These are phyloP conservation scores for Metschnikowia lunata DNA, from an alignment of 805 yeast species.

Conservation along the genomic window DNA sequence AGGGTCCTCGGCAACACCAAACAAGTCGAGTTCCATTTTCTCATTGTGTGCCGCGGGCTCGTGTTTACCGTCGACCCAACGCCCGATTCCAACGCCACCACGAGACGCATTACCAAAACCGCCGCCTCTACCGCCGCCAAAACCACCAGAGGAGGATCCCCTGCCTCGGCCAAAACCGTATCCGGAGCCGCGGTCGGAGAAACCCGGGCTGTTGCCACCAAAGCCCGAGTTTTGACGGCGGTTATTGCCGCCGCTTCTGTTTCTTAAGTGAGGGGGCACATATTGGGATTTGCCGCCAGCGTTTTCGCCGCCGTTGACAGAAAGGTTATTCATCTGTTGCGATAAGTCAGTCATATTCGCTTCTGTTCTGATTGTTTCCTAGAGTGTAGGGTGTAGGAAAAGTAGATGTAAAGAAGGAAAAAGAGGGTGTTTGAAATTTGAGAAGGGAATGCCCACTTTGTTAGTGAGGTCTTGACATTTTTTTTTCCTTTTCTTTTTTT, in stretches of 20 bases:
- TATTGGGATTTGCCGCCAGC: slow-evolving; percentile 20
- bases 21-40: slow-evolving; percentile 70
- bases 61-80: slow-evolving; percentile 84
- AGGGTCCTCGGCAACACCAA: slow-evolving; percentile 75
- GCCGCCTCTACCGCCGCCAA: slow-evolving; percentile 22
- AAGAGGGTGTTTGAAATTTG: too few relatives aligned
- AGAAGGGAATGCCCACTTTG: too few relatives aligned
- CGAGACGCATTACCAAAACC: slow-evolving; percentile 24
- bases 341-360: slow-evolving; percentile 55
- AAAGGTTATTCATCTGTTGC: slow-evolving; percentile 53
- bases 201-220: slow-evolving; percentile 12
- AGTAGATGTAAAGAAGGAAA: too few relatives aligned
- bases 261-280: slow-evolving; percentile 34
- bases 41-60: slow-evolving; percentile 72
- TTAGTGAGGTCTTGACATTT: too few relatives aligned
- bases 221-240: slow-evolving; percentile 28
- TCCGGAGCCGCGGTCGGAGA: slow-evolving; percentile 4
- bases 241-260: slow-evolving; percentile 28
- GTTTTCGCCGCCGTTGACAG: slow-evolving; percentile 37
- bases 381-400: too few relatives aligned
- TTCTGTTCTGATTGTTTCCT: too few relatives aligned
- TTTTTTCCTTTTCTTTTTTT: too few relatives aligned
- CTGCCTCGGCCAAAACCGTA: slow-evolving; percentile 25
- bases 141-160: slow-evolving; percentile 25
- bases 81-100: slow-evolving; percentile 74